These are phyloP conservation scores for Sugiyamaella americana DNA, from an alignment of 805 yeast genomes.

Conservation along the genomic window DNA sequence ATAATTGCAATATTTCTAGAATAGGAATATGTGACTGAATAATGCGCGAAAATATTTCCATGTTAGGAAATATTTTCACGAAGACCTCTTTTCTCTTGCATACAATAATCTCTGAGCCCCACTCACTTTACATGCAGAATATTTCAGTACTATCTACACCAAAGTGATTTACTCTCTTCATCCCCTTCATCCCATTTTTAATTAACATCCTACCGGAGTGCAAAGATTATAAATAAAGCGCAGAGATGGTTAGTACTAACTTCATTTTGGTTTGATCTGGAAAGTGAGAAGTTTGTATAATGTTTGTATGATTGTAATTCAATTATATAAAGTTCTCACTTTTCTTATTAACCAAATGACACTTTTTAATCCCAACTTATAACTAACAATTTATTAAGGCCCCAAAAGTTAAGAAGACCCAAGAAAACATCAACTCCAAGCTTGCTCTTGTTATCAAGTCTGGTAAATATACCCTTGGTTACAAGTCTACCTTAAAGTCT, in stretches of 20 bases:
- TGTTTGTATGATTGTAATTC: no score
- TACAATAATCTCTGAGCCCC: no score
- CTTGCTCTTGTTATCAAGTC: slow-evolving; percentile 97
- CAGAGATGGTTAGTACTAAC: slow-evolving; percentile 94
- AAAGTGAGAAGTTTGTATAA: no score
- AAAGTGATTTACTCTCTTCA: neutral
- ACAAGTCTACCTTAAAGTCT: slow-evolving; percentile 97
- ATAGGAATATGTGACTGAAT: neutral
- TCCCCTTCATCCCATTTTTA: neutral
- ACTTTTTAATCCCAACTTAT: no score
- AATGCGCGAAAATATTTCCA: no score
- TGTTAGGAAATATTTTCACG: no score
- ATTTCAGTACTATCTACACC: no score
- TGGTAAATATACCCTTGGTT: slow-evolving; percentile 99
- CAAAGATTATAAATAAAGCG: slow-evolving; percentile 49
- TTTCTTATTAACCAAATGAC: no score
- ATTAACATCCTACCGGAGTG: slow-evolving; percentile 76
- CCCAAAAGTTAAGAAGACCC: slow-evolving; percentile 85
- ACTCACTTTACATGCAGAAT: neutral
- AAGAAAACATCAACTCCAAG: slow-evolving; percentile 96
- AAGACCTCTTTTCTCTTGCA: no score
- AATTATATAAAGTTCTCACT: no score
- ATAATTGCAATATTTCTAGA: neutral
- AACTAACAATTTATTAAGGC: slow-evolving; percentile 52
- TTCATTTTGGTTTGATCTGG: no score